Percentiles rank a stretch among this genome's conserved stretches.
phyloP scores from a whole-genome alignment of 1,284 basidiomycete genomes.

The Leccinum ambiguum region DNA sequence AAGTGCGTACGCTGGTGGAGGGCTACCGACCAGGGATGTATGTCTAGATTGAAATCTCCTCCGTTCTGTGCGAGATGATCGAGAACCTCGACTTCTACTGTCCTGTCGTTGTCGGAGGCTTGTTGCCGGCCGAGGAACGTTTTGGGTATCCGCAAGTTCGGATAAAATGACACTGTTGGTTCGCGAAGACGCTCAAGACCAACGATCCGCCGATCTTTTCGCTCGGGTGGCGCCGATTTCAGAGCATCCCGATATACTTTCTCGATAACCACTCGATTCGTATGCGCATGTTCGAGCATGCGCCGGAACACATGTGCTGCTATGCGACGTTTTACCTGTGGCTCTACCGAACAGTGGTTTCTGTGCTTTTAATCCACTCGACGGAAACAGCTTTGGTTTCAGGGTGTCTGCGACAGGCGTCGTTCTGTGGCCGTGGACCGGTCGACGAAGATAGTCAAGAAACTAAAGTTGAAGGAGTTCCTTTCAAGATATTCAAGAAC shows the following conservation, averaged over 20 bases:
- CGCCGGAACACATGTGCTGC: conserved; percentile 99
- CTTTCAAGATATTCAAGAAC: conserved; percentile 98
- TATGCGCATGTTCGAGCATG: conserved; percentile 99
- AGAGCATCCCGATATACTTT: conserved; percentile 93
- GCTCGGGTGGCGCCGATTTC: conserved; percentile 96
- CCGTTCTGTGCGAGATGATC: conserved; percentile 91
- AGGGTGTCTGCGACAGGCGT: conserved; percentile 93
- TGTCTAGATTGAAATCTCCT: conserved; percentile 85
- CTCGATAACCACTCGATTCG: conserved; percentile 96
- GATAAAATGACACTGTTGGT: conserved; percentile 97
- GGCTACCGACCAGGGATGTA: conserved; percentile 93
- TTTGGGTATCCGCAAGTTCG: conserved; percentile 97
- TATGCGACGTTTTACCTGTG: conserved; percentile 97
- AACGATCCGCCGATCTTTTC: conserved; percentile 97
- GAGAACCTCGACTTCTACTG: conserved; percentile 91
- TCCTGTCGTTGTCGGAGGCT: conserved; percentile 91
- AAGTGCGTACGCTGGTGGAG: conserved; percentile 83
- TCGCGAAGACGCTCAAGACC: conserved; percentile 89
- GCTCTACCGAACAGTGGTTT: conserved; percentile 95
- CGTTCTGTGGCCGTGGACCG: conserved; percentile 83
- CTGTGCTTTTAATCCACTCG: conserved; percentile 93
- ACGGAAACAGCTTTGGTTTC: conserved; percentile 71
- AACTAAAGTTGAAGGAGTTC: conserved; percentile 93
- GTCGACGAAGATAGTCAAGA: conserved; percentile 96
- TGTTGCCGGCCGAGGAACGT: conserved; percentile 89